These are phyloP conservation scores for Ganoderma multipileum DNA, from an alignment of 1,284 basidiomycete genomes.

Conservation along the genomic window DNA sequence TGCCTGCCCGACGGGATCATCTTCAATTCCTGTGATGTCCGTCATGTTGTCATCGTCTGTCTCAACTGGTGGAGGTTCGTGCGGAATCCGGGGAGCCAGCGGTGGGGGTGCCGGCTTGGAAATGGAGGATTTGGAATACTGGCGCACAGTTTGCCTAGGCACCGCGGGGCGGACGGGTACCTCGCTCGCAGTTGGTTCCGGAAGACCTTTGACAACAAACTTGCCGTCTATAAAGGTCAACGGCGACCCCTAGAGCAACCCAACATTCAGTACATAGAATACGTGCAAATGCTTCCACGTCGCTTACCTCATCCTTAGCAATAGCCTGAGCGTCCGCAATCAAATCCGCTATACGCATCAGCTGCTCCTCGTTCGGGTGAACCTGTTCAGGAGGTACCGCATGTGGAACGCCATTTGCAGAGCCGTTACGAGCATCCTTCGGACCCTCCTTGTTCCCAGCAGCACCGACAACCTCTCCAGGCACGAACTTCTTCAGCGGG, in stretches of 20 bases:
- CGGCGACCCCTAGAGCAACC: constrained; percentile 20
- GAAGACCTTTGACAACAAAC: constrained; percentile 40
- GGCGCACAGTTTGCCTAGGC: not conserved
- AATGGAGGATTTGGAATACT: not conserved
- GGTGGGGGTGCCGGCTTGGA: not conserved
- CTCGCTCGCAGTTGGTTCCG: constrained; percentile 26
- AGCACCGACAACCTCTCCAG: constrained; percentile 44
- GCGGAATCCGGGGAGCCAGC: constrained; percentile 18
- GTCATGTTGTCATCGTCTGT: constrained; percentile 74
- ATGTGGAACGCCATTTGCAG: constrained; percentile 9
- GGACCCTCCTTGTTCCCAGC: constrained; percentile 28
- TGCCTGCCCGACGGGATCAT: constrained; percentile 82
- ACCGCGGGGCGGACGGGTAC: not conserved
- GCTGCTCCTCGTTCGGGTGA: constrained; percentile 94
- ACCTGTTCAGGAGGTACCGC: constrained; percentile 55
- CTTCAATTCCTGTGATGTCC: constrained; percentile 75
- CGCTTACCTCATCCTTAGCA: constrained; percentile 60
- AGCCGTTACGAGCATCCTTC: constrained; percentile 16
- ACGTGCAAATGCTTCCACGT: not conserved
- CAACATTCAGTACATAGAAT: not conserved
- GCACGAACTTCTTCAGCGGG: constrained; percentile 71
- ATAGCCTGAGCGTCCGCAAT: constrained; percentile 77
- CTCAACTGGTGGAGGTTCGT: constrained; percentile 34
- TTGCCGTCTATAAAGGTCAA: constrained; percentile 21
- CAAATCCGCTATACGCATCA: constrained; percentile 92